Conservation (phyloP, 805 yeast genomes). For the Starmerella stigmatis region DNA sequence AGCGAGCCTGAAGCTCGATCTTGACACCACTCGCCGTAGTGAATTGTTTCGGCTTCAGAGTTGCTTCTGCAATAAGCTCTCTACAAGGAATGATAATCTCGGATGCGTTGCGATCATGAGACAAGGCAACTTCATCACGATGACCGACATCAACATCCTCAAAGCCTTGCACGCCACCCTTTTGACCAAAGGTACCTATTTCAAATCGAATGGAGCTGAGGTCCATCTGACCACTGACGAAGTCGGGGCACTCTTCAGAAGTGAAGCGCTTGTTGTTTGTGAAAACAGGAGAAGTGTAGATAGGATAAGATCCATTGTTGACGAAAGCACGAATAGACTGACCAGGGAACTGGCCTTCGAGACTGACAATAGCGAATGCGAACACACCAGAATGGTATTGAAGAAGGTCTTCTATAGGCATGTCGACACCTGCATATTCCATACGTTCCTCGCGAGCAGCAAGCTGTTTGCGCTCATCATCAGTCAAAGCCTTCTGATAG, state of each 20-base stretch:
- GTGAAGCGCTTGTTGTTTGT: constrained; percentile 29
- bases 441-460: constrained; percentile 24
- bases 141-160: constrained; percentile 14
- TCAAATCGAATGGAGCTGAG: constrained; percentile 23
- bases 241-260: constrained; percentile 25
- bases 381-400: constrained; percentile 65
- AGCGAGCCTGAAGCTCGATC: constrained; percentile 35
- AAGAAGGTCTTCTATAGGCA: constrained; percentile 39
- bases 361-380: constrained; percentile 43
- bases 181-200: constrained; percentile 17
- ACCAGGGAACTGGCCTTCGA: constrained; percentile 29
- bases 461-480: constrained; percentile 31
- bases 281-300: constrained; percentile 50
- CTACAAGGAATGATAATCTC: constrained; percentile 45
- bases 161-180: constrained; percentile 12
- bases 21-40: constrained; percentile 17
- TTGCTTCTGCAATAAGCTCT: constrained; percentile 23
- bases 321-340: constrained; percentile 64
- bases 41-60: constrained; percentile 20
- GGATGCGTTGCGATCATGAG: constrained; percentile 19
- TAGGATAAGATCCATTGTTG: constrained; percentile 62
- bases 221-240: constrained; percentile 24
- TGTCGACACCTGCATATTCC: constrained; percentile 28
- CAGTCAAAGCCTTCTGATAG: constrained; percentile 17
- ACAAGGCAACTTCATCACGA: constrained; percentile 32